Conservation (phyloP, 129 eudicot species). For the Arctium lappa region DNA sequence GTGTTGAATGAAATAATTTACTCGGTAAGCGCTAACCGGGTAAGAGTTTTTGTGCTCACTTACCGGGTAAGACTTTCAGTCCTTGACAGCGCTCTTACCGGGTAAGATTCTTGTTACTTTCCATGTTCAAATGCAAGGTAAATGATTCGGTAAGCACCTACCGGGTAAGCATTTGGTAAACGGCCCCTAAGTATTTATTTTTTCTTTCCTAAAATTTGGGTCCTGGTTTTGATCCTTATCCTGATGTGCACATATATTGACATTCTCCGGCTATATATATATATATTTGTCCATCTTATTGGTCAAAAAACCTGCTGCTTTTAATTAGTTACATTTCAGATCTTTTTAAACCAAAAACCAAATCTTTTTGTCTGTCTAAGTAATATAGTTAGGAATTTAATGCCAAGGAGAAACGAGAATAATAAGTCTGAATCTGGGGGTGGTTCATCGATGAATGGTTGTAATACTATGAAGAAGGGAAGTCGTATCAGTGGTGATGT, state of each 20-base stretch:
- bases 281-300: background rate
- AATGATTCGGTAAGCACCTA: no score
- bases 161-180: no score
- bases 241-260: conserved; percentile 24
- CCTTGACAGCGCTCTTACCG: no score
- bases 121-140: no score
- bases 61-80: no score
- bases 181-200: no score
- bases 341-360: background rate
- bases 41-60: no score
- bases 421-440: background rate
- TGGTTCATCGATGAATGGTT: background rate
- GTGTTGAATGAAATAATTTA: no score
- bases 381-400: background rate
- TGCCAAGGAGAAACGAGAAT: background rate
- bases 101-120: no score
- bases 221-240: conserved; percentile 34
- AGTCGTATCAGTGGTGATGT: background rate
- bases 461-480: background rate
- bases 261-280: conserved; percentile 16
- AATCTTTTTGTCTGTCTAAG: background rate
- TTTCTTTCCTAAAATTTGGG: background rate
- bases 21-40: no score
- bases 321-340: background rate
- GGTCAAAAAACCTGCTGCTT: conserved; percentile 15